Conservation (phyloP, 2,329 filamentous ascomycete genomes). For the Drechslerella dactyloides region DNA sequence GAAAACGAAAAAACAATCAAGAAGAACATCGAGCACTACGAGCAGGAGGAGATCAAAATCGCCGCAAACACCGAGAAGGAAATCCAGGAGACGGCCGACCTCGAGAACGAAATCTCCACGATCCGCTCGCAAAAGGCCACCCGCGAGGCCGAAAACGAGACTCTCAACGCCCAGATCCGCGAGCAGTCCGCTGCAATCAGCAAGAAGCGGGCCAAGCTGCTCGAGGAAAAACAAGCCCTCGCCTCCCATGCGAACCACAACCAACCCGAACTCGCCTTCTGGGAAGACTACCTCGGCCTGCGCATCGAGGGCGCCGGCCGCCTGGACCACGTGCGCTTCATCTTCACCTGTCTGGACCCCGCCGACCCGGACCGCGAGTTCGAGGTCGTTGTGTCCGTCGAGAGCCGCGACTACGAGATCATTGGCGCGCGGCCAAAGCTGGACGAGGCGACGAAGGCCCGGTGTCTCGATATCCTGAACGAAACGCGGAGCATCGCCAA, state of each 20-base stretch:
- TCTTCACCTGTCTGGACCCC: constrained; percentile 86
- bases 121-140: constrained; percentile 68
- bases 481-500: constrained; percentile 75
- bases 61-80: constrained; percentile 46
- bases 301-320: constrained; percentile 86
- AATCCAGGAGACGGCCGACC: constrained; percentile 77
- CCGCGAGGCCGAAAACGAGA: constrained; percentile 66
- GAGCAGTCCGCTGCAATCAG: constrained; percentile 75
- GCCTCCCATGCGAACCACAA: constrained; percentile 88
- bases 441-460: constrained; percentile 77
- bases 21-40: constrained; percentile 54
- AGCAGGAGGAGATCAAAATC: constrained; percentile 52
- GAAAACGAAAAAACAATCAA: constrained; percentile 53
- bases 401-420: constrained; percentile 82
- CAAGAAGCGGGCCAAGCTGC: constrained; percentile 52
- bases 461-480: constrained; percentile 78
- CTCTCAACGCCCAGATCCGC: constrained; percentile 68
- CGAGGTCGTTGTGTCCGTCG: constrained; percentile 89
- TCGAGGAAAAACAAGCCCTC: constrained; percentile 68
- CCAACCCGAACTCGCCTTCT: constrained; percentile 91
- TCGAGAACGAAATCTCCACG: constrained; percentile 67
- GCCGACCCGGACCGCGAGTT: constrained; percentile 86
- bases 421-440: constrained; percentile 80
- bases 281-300: constrained; percentile 88
- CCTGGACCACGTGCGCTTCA: constrained; percentile 85